These are phyloP conservation scores for Rosa rugosa DNA, from an alignment of 306 rosid species.

Conservation along the genomic window DNA sequence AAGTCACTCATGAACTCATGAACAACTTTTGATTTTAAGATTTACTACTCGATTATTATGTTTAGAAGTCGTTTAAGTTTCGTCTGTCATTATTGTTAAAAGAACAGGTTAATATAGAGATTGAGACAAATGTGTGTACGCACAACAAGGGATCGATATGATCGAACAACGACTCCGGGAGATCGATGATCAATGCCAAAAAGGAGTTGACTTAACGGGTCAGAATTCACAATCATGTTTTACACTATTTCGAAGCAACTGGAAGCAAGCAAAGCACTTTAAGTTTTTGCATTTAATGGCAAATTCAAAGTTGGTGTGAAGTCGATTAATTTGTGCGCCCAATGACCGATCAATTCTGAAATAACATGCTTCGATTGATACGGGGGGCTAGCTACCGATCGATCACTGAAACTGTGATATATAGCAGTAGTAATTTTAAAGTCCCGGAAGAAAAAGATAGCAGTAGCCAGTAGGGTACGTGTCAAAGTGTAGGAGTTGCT, in stretches of 20 bases:
- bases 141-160: not conserved
- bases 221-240: conserved; percentile 2
- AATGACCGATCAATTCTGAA: not conserved
- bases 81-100: not conserved
- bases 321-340: not conserved
- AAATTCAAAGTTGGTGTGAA: not conserved
- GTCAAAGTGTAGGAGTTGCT: not conserved
- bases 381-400: not conserved
- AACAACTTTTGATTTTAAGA: too few species aligned
- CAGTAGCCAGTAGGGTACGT: conserved; percentile 40
- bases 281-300: not conserved
- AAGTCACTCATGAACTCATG: not conserved
- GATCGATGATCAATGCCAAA: not conserved
- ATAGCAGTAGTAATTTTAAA: conserved; percentile 7
- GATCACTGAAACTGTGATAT: not conserved
- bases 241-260: not conserved
- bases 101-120: not conserved
- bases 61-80: not conserved
- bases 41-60: not conserved
- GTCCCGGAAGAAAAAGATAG: conserved; percentile 29
- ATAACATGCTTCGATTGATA: not conserved
- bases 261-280: too few species aligned
- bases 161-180: not conserved
- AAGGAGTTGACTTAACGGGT: not conserved
- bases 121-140: not conserved